A percentile compares a stretch with the other conserved stretches of the same genome.
phyloP scores from a whole-genome alignment of 2,329 filamentous ascomycete species.

The Kalmusia sp. region DNA sequence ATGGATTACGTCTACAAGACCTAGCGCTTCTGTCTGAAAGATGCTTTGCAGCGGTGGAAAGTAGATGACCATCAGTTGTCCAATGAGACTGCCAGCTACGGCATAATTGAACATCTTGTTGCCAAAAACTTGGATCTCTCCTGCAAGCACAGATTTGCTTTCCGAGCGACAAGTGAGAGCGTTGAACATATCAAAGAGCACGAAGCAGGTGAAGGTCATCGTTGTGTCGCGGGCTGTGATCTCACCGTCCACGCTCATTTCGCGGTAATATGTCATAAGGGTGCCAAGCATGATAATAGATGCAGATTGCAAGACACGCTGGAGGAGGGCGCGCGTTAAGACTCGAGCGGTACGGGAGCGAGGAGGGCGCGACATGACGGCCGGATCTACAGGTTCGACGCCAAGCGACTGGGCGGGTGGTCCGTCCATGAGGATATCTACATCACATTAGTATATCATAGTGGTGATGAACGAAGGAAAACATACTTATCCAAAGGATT shows the following conservation, averaged over 20 bases:
- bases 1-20: conserved; percentile 74
- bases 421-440: conserved; percentile 99
- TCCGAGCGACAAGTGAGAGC: conserved; percentile 92
- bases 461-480: not conserved
- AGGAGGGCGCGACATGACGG: conserved; percentile 91
- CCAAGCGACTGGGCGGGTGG: conserved; percentile 96
- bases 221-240: conserved; percentile 95
- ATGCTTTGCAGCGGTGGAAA: conserved; percentile 91
- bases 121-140: conserved; percentile 80
- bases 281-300: conserved; percentile 92
- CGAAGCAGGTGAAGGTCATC: conserved; percentile 99
- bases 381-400: conserved; percentile 91
- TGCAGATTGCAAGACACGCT: conserved; percentile 85
- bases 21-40: conserved; percentile 92
- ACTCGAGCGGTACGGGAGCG: conserved; percentile 87
- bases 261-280: conserved; percentile 86
- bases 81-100: conserved; percentile 81
- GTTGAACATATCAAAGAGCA: conserved; percentile 99
- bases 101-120: conserved; percentile 98
- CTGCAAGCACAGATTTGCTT: conserved; percentile 84
- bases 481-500: conserved; percentile 98
- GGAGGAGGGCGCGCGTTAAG: conserved; percentile 82
- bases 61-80: conserved; percentile 92
- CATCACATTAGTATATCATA: conserved; percentile 23
- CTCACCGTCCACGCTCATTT: conserved; percentile 83